These are phyloP conservation scores for Sarocladium strictum DNA, from an alignment of 2,329 filamentous ascomycete genomes.

Conservation along the genomic window DNA sequence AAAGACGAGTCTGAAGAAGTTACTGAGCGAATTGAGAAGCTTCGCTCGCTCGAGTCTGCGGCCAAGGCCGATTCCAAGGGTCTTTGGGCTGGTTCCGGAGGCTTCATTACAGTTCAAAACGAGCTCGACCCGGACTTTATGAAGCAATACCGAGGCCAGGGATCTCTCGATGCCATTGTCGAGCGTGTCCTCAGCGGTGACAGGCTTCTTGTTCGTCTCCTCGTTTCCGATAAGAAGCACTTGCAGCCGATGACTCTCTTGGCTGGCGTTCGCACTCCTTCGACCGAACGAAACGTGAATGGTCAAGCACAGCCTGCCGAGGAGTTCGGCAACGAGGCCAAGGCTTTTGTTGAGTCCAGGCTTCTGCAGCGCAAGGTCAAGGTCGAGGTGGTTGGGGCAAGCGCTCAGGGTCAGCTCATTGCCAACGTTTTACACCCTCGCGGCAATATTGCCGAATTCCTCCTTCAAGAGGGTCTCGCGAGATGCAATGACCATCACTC, in stretches of 20 bases:
- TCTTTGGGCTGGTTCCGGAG: conserved; percentile 63
- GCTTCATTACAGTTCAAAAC: conserved; percentile 70
- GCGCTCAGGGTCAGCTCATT: conserved; percentile 86
- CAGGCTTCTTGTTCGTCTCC: conserved; percentile 75
- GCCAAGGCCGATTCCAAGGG: conserved; percentile 77
- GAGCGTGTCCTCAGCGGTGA: conserved; percentile 91
- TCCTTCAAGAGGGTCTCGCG: conserved; percentile 84
- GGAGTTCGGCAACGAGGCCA: conserved; percentile 83
- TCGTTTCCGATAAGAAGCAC: conserved; percentile 78
- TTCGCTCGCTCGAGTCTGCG: conserved; percentile 69
- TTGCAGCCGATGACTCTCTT: conserved; percentile 82
- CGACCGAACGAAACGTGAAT: conserved; percentile 81
- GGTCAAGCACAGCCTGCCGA: conserved; percentile 80
- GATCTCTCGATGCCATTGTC: conserved; percentile 72
- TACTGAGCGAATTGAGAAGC: conserved; percentile 64
- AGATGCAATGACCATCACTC: conserved; percentile 95
- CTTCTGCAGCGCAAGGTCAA: conserved; percentile 82
- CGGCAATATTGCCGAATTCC: conserved; percentile 87
- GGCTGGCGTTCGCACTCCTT: conserved; percentile 81
- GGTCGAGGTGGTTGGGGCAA: conserved; percentile 77
- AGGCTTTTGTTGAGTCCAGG: conserved; percentile 78
- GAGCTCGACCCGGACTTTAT: conserved; percentile 76
- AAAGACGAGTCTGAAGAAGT: conserved; percentile 82
- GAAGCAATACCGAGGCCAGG: conserved; percentile 76
- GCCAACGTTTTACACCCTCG: conserved; percentile 80